These are phyloP conservation scores for Kwoniella newhampshirensis DNA, from an alignment of 768 basidiomycete species.

Conservation along the genomic window DNA sequence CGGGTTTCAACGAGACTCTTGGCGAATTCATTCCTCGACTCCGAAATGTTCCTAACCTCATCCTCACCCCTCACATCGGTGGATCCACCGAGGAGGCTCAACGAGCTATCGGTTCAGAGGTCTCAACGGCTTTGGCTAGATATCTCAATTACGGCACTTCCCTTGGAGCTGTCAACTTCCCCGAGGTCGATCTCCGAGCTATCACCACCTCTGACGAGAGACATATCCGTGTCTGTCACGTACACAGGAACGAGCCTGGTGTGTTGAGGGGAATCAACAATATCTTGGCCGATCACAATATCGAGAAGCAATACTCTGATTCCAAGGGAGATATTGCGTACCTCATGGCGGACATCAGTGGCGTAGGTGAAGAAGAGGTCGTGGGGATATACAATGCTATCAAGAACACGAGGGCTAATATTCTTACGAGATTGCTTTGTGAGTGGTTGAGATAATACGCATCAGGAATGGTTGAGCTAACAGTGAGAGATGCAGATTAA, in stretches of 20 bases:
- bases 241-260: conserved; percentile 74
- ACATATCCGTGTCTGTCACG: conserved; percentile 86
- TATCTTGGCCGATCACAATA: conserved; percentile 88
- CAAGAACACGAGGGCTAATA: conserved; percentile 75
- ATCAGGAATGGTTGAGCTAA: conserved; percentile 28
- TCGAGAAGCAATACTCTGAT: conserved; percentile 99
- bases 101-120: conserved; percentile 93
- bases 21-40: conserved; percentile 80
- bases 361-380: conserved; percentile 78
- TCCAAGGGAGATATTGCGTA: conserved; percentile 62
- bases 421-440: conserved; percentile 78
- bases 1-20: conserved; percentile 78
- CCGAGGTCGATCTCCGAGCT: conserved; percentile 92
- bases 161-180: conserved; percentile 94
- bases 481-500: not conserved
- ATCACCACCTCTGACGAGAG: conserved; percentile 79
- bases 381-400: conserved; percentile 75
- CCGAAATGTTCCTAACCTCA: conserved; percentile 77
- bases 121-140: conserved; percentile 75
- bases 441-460: conserved; percentile 28
- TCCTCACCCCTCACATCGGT: conserved; percentile 97
- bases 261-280: conserved; percentile 94
- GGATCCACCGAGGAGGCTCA: conserved; percentile 99
- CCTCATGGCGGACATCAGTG: conserved; percentile 93
- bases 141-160: conserved; percentile 92